A percentile compares a stretch with the other conserved stretches of the same genome.
These are phyloP conservation scores for Grammothele lineata DNA, from an alignment of 768 basidiomycete genomes.

Conservation along the genomic window DNA sequence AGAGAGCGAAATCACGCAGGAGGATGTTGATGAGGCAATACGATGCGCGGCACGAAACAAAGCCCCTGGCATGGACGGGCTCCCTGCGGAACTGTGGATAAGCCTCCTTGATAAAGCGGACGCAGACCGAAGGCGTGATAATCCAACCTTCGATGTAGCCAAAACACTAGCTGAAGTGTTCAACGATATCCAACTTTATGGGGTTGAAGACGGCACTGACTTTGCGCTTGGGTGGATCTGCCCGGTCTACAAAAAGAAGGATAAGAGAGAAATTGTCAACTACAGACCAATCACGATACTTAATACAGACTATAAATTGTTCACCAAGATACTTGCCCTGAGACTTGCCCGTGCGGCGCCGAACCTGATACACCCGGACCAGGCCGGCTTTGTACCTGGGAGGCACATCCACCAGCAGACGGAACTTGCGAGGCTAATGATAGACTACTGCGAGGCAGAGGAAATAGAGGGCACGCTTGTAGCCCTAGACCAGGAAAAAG, in stretches of 20 bases:
- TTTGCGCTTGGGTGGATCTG: slow-evolving; percentile 32
- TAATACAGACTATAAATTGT: slow-evolving; percentile 30
- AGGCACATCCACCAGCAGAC: slow-evolving; percentile 30
- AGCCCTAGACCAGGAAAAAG: slow-evolving; percentile 17
- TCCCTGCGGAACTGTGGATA: too few relatives aligned
- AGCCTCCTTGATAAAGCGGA: too few relatives aligned
- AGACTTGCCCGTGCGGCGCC: slow-evolving; percentile 13
- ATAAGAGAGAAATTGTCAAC: slow-evolving; percentile 5
- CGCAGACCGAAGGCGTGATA: too few relatives aligned
- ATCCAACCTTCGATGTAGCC: too few relatives aligned
- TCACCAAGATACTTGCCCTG: slow-evolving; percentile 23
- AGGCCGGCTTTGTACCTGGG: slow-evolving; percentile 36
- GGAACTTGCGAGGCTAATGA: slow-evolving; percentile 19
- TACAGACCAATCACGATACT: slow-evolving; percentile 21
- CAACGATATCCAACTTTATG: too few relatives aligned
- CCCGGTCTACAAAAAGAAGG: slow-evolving; percentile 39
- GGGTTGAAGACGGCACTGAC: too few relatives aligned
- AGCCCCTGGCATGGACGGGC: too few relatives aligned
- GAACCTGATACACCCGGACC: slow-evolving; percentile 28
- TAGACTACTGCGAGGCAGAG: slow-evolving; percentile 4
- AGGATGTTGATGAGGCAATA: too few relatives aligned
- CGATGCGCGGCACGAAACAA: too few relatives aligned
- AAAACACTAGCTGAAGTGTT: too few relatives aligned
- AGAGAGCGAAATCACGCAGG: too few relatives aligned
- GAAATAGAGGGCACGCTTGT: slow-evolving; percentile 11